Evolutionary conservation across 805 yeast genomes (phyloP), one percentile per base, ranked within the genome.

Genomic region (Cyberlindnera xylosilytica): DNA sequence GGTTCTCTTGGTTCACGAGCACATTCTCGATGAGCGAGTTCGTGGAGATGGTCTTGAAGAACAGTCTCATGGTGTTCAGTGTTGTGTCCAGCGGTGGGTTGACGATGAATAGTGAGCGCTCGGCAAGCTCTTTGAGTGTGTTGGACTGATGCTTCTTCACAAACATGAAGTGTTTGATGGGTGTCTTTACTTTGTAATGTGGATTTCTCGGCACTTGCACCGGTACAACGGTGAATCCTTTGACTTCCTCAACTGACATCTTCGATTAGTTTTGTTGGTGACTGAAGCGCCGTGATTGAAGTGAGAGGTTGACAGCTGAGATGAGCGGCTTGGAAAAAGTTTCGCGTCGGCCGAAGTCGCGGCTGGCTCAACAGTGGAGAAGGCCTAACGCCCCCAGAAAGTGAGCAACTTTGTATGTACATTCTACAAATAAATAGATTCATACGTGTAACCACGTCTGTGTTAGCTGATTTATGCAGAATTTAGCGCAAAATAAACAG

Each of bases 81-180:
- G 72, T 69, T 6, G 88, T 72, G 44, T 74, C 72, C 18, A 82
- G 64, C 2, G 97, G 97, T 31, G 88, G 64, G 58, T 90, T 89
- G 44, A 84, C 78, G 6, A 83, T 60, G 63, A 90, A 90, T n/a
- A 90, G 61, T 22, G 85, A 73, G 39, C 85, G 69, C 39, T 74
- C 73, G 17, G 72, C 62, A 26, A 73, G 73, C 3, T 67, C 62
- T 26, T 66, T 69, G 39, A 67, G 66, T 32, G 62, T 57, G 34
- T 71, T 63, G 19, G 74, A 65, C 19, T 65, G 63, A 57, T 86
- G 95, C 55, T 81, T 85, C 61, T 83, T 84, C 52, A 76, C 63
- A 54, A 72, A 85, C 50, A 83, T 63, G 54, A 76, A 82, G 58
- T 87, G 95, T 19, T 60, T 56, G 2, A 65, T 52, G 10, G 39